These are phyloP conservation scores for Penicillium sp. DNA, from an alignment of 2,329 filamentous ascomycete species.

Conservation along the genomic window DNA sequence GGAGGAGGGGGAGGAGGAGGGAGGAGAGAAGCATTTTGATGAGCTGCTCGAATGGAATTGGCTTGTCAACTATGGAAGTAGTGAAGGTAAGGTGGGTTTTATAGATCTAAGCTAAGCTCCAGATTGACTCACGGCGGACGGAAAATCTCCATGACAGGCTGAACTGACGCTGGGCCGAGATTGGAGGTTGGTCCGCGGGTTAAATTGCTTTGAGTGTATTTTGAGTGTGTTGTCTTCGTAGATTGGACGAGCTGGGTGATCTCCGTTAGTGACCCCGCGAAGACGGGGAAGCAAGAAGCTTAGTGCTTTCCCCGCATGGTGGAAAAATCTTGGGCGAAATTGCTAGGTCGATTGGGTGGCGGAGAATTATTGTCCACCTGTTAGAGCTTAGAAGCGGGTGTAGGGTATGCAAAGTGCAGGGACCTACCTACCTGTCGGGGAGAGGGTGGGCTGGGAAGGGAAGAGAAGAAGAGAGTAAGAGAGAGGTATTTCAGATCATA, in stretches of 20 bases:
- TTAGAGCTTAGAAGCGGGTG: slow-evolving; percentile 11
- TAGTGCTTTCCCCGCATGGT: slow-evolving; percentile 17
- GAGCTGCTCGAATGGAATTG: no score
- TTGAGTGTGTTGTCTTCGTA: background rate
- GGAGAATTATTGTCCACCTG: slow-evolving; percentile 33
- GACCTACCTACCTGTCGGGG: no score
- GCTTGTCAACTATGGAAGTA: no score
- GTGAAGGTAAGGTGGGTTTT: no score
- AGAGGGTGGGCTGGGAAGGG: no score
- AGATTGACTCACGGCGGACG: no score
- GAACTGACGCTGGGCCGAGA: slow-evolving; percentile 6
- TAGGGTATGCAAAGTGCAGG: background rate
- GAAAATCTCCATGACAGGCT: slow-evolving; percentile 15
- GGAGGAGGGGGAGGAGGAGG: slow-evolving; percentile 8
- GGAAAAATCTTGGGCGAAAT: slow-evolving; percentile 18
- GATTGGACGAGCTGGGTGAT: background rate
- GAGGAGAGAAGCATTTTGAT: slow-evolving; percentile 4
- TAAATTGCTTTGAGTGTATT: slow-evolving; percentile 1
- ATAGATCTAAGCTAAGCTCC: no score
- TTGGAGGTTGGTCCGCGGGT: slow-evolving; percentile 1
- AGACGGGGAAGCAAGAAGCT: slow-evolving; percentile 16
- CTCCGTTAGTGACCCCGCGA: slow-evolving; percentile 10
- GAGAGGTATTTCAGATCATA: no score
- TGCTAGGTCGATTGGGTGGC: slow-evolving; percentile 3
- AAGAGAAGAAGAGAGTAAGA: background rate